Conservation (phyloP, 2,329 filamentous ascomycete species). For the Sarocladiaceae sp. region DNA sequence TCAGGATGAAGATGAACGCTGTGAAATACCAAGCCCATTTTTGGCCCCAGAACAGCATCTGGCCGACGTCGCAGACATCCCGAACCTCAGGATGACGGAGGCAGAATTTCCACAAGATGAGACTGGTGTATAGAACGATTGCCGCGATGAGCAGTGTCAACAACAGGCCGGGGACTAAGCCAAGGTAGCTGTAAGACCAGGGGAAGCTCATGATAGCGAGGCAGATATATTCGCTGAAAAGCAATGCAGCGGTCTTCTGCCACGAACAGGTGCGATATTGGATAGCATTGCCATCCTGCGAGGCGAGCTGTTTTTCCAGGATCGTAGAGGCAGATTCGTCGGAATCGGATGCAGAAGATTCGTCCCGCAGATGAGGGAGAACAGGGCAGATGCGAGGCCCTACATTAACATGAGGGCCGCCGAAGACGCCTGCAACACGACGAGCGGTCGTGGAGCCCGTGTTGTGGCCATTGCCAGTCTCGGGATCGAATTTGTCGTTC, state of each 20-base stretch:
- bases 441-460: neutral
- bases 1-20: slow-evolving; percentile 85
- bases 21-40: slow-evolving; percentile 55
- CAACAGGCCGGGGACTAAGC: slow-evolving; percentile 79
- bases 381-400: slow-evolving; percentile 50
- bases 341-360: slow-evolving; percentile 16
- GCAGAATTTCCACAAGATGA: slow-evolving; percentile 74
- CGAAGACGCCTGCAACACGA: slow-evolving; percentile 28
- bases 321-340: slow-evolving; percentile 40
- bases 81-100: slow-evolving; percentile 84
- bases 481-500: slow-evolving; percentile 8
- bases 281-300: slow-evolving; percentile 75
- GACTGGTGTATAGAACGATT: slow-evolving; percentile 73
- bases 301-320: slow-evolving; percentile 64
- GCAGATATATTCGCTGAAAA: slow-evolving; percentile 96
- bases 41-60: slow-evolving; percentile 87
- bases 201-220: slow-evolving; percentile 92
- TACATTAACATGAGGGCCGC: slow-evolving; percentile 35
- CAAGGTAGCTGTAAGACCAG: slow-evolving; percentile 84
- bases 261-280: slow-evolving; percentile 92
- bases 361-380: slow-evolving; percentile 24
- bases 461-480: neutral
- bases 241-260: slow-evolving; percentile 87
- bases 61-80: slow-evolving; percentile 93
- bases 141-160: slow-evolving; percentile 74